Conservation (phyloP, 768 basidiomycete species). For the Termitomyces sp. region DNA sequence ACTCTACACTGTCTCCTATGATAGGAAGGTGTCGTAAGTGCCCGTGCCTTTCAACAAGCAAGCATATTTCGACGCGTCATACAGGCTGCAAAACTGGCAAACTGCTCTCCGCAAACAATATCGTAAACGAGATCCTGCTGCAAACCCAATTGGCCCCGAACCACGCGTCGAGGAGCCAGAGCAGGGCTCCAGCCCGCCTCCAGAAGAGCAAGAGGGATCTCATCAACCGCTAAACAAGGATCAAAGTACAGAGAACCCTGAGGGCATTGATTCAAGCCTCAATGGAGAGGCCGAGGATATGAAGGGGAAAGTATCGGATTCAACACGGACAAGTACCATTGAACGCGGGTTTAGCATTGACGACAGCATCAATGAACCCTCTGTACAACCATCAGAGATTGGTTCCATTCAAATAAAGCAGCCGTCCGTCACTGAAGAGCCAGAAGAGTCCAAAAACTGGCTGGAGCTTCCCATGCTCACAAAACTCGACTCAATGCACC, state of each 20-base stretch:
- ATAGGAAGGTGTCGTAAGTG: conserved; percentile 52
- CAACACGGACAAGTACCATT: conserved; percentile 16
- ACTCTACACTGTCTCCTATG: conserved; percentile 70
- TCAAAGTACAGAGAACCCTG: not conserved
- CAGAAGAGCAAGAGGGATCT: conserved; percentile 20
- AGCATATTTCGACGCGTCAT: conserved; percentile 15
- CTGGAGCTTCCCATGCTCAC: conserved; percentile 60
- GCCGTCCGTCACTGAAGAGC: conserved; percentile 10
- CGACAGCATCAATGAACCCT: conserved; percentile 12
- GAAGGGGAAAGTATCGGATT: conserved; percentile 9
- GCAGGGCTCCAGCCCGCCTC: conserved; percentile 16
- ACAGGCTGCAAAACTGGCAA: conserved; percentile 76
- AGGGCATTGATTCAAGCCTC: not conserved
- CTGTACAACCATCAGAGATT: conserved; percentile 14
- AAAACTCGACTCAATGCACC: conserved; percentile 72
- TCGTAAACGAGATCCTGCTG: conserved; percentile 60
- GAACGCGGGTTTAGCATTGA: conserved; percentile 15
- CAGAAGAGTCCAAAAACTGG: conserved; percentile 58
- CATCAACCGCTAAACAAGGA: not conserved
- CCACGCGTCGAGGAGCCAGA: conserved; percentile 28
- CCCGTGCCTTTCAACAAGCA: not conserved
- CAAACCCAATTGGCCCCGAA: conserved; percentile 70
- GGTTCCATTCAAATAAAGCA: conserved; percentile 8
- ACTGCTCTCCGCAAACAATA: conserved; percentile 73
- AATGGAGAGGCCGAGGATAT: conserved; percentile 9